A percentile compares a stretch with the other conserved stretches of the same genome.
Conservation (phyloP, 331 rosid species). For the Quercus lobata region DNA sequence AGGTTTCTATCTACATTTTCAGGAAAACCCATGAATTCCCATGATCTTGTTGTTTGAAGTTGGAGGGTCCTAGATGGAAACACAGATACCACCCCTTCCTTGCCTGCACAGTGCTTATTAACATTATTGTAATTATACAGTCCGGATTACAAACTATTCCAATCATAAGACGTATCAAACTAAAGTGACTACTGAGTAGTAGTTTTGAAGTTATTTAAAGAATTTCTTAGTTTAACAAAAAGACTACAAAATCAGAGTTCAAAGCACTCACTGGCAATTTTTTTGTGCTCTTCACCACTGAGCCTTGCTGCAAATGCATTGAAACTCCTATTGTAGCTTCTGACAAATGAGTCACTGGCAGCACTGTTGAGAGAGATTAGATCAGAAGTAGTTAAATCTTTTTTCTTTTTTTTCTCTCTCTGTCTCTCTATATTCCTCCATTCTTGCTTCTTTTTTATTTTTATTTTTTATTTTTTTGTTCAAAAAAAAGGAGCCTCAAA, state of each 20-base stretch:
- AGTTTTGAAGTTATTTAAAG: no score
- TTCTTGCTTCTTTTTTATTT: no score
- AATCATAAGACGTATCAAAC: no score
- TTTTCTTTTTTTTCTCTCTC: no score
- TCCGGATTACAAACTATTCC: no score
- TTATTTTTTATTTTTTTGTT: no score
- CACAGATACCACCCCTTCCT: constrained; percentile 33
- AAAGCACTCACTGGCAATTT: neutral
- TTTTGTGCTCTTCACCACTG: constrained; percentile 18
- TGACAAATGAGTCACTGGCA: neutral
- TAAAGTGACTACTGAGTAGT: no score
- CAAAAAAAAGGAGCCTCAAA: no score
- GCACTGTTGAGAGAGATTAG: neutral
- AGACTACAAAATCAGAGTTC: no score
- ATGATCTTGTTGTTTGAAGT: constrained; percentile 46
- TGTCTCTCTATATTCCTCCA: no score
- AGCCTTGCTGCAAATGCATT: constrained; percentile 42
- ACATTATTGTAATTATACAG: neutral
- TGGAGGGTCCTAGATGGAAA: constrained; percentile 21
- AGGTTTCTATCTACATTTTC: constrained; percentile 5
- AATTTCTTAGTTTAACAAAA: no score
- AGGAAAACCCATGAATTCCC: constrained; percentile 41
- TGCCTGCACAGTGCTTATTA: neutral
- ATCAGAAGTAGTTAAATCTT: no score
- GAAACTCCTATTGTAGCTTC: constrained; percentile 39